Percentiles rank a stretch among this genome's conserved stretches.
Evolutionary conservation across 2,329 filamentous ascomycete genomes (phyloP).

Genomic region (Fusarium zealandicum): DNA sequence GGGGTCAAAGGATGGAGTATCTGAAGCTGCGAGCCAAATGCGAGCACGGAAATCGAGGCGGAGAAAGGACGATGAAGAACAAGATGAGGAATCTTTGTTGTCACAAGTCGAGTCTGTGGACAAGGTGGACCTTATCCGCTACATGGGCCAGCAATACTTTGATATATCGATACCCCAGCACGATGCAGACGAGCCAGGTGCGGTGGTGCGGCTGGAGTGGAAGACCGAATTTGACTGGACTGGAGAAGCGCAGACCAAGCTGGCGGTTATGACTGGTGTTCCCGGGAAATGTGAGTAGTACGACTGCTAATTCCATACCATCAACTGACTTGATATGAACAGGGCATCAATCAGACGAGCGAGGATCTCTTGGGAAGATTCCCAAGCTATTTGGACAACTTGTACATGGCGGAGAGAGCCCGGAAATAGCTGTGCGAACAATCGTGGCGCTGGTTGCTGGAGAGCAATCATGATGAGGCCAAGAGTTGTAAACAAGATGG

Average conservation of each 20-base stretch:
- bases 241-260: constrained; percentile 69
- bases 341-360: constrained; percentile 68
- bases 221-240: constrained; percentile 74
- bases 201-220: constrained; percentile 66
- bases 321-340: constrained; percentile 25
- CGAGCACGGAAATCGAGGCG: constrained; percentile 37
- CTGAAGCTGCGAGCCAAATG: constrained; percentile 33
- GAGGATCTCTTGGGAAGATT: constrained; percentile 63
- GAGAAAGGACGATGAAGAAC: constrained; percentile 35
- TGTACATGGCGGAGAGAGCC: constrained; percentile 61
- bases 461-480: constrained; percentile 41
- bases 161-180: constrained; percentile 52
- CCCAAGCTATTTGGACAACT: constrained; percentile 67
- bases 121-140: constrained; percentile 57
- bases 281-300: constrained; percentile 68
- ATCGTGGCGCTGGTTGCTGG: constrained; percentile 66
- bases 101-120: constrained; percentile 13
- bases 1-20: constrained; percentile 41
- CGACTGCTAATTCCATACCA: not conserved
- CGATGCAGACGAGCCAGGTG: constrained; percentile 44
- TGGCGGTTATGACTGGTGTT: constrained; percentile 62
- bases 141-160: constrained; percentile 60
- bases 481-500: not conserved
- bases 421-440: constrained; percentile 63
- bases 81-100: constrained; percentile 28